A percentile compares a stretch with the other conserved stretches of the same genome.
These are phyloP conservation scores for Alnus rubra DNA, from an alignment of 306 rosid genomes.

Conservation along the genomic window DNA sequence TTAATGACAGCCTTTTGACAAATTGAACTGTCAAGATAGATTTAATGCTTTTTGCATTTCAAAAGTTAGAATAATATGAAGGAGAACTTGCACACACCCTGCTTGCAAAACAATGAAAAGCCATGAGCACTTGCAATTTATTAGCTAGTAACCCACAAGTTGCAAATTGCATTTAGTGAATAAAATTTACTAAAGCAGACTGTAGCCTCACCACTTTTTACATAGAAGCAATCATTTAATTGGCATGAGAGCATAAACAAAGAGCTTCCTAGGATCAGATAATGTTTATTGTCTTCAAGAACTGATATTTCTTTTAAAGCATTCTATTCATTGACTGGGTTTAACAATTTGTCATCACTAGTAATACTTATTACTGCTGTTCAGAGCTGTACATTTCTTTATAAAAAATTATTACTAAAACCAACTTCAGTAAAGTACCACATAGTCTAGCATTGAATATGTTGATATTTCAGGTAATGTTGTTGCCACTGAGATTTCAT, in stretches of 20 bases:
- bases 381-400: too few relatives aligned
- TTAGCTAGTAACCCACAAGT: neutral
- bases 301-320: neutral
- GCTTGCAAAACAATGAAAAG: too few relatives aligned
- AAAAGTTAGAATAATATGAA: neutral
- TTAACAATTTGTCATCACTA: neutral
- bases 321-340: neutral
- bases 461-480: neutral
- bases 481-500: neutral
- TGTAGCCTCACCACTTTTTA: neutral
- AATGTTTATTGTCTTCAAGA: neutral
- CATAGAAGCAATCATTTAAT: too few relatives aligned
- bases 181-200: neutral
- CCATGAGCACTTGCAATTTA: neutral
- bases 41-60: neutral
- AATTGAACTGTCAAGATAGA: neutral
- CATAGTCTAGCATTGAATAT: neutral
- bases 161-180: neutral
- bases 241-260: neutral
- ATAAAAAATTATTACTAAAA: neutral
- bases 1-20: neutral
- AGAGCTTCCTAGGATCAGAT: neutral
- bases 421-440: slow-evolving; percentile 3
- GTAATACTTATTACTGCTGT: neutral
- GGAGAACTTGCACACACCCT: too few relatives aligned